Conservation (phyloP, 148 eudicot species). For the Chenopodium suecicum region DNA sequence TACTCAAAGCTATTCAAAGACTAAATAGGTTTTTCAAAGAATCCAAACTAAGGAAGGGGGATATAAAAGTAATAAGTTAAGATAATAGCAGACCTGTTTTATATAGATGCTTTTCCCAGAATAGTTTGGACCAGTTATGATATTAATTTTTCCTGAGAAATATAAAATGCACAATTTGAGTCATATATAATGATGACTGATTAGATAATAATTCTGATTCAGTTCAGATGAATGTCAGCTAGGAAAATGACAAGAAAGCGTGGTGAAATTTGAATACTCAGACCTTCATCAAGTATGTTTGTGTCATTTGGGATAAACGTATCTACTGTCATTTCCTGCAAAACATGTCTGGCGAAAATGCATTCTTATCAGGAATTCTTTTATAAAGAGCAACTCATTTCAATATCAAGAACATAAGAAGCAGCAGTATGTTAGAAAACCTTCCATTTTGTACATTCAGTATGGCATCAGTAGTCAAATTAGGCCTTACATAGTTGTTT, state of each 20-base stretch:
- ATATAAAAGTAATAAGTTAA: not conserved
- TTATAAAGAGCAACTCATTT: not conserved
- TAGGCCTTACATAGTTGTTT: conserved; percentile 88
- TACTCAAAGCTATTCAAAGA: not conserved
- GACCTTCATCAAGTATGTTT: conserved; percentile 69
- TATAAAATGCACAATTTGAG: conserved; percentile 9
- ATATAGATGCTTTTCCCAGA: conserved; percentile 97
- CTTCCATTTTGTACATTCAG: conserved; percentile 94
- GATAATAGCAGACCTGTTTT: conserved; percentile 67
- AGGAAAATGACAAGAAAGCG: not conserved
- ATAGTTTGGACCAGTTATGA: conserved; percentile 96
- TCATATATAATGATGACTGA: not conserved
- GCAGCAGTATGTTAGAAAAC: conserved; percentile 33
- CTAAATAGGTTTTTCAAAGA: not conserved
- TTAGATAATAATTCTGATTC: not conserved
- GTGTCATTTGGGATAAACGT: conserved; percentile 97
- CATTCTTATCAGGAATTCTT: not conserved
- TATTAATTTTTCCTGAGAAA: conserved; percentile 79
- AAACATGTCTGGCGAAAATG: conserved; percentile 66
- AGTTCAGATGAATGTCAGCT: conserved; percentile 12
- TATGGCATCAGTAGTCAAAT: conserved; percentile 64
- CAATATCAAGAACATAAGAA: not conserved
- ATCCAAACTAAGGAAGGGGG: not conserved
- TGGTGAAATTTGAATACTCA: conserved; percentile 7
- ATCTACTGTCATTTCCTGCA: conserved; percentile 99